A percentile compares a stretch with the other conserved stretches of the same genome.
Conservation (phyloP, 164 flowering plant genomes). For the Litsea cubeba region DNA sequence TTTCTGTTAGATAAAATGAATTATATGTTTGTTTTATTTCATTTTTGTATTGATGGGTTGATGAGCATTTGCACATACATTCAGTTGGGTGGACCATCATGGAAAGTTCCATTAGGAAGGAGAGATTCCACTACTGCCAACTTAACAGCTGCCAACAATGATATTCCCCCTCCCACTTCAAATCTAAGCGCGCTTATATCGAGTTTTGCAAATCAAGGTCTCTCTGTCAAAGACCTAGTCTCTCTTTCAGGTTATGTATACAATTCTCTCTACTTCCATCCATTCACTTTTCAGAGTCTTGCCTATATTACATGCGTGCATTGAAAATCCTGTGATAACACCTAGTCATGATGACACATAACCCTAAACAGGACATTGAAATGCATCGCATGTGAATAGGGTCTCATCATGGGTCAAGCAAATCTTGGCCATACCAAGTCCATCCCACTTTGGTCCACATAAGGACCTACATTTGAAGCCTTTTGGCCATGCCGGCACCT, state of each 20-base stretch:
- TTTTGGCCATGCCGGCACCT: too few relatives aligned
- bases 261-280: neutral
- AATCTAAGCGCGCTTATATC: constrained; percentile 22
- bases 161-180: constrained; percentile 26
- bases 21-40: neutral
- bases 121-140: constrained; percentile 44
- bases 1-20: too few relatives aligned
- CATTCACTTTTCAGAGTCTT: neutral
- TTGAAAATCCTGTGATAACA: neutral
- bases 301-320: neutral
- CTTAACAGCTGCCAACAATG: constrained; percentile 19
- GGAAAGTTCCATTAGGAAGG: constrained; percentile 47
- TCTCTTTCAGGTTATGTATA: constrained; percentile 37
- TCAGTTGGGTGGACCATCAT: constrained; percentile 44
- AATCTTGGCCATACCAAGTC: too few relatives aligned
- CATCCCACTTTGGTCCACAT: too few relatives aligned
- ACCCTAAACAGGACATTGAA: neutral
- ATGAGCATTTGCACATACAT: neutral
- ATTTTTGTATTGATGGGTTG: neutral
- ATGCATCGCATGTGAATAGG: too few relatives aligned
- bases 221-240: constrained; percentile 36
- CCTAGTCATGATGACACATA: neutral
- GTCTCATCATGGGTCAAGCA: too few relatives aligned
- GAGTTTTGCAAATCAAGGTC: constrained; percentile 24
- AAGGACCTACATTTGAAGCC: too few relatives aligned